Percentiles rank a stretch among this genome's conserved stretches.
phyloP scores from a whole-genome alignment of 139 green algal genomes.

The Coelastrella sp. region DNA sequence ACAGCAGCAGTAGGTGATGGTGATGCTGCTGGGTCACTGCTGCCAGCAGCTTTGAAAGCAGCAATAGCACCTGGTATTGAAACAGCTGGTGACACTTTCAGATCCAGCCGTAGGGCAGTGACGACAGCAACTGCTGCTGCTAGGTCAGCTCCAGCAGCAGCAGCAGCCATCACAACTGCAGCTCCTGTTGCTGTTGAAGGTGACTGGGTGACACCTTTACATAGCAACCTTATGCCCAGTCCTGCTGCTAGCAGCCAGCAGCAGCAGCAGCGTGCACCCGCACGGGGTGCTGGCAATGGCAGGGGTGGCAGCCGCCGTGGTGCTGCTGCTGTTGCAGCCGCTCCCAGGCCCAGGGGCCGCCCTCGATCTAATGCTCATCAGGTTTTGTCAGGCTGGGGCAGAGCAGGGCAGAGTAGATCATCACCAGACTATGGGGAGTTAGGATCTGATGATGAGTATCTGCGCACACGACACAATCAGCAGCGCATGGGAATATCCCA shows the following conservation, averaged over 20 bases:
- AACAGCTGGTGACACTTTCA: not conserved
- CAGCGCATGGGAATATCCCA: not conserved
- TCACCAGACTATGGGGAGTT: not conserved
- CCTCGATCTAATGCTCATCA: not conserved
- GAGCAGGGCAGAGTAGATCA: not conserved
- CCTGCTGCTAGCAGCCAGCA: no score
- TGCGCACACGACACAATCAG: not conserved
- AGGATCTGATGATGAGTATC: not conserved
- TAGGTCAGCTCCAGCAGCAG: no score
- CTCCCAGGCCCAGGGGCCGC: not conserved
- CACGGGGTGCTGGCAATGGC: not conserved
- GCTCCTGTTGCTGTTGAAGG: no score
- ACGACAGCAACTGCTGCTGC: not conserved
- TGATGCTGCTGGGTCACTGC: not conserved
- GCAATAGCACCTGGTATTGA: not conserved
- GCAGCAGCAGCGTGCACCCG: not conserved
- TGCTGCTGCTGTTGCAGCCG: not conserved
- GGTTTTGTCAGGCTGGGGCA: not conserved
- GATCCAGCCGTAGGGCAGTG: not conserved
- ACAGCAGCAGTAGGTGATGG: slow-evolving; percentile 3
- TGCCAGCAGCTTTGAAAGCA: slow-evolving; percentile 18
- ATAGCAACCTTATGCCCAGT: no score
- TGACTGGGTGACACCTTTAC: no score
- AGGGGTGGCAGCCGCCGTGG: not conserved
- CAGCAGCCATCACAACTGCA: no score